Conservation (phyloP, 176 grass and related monocot species). For the Zea luxurians region DNA sequence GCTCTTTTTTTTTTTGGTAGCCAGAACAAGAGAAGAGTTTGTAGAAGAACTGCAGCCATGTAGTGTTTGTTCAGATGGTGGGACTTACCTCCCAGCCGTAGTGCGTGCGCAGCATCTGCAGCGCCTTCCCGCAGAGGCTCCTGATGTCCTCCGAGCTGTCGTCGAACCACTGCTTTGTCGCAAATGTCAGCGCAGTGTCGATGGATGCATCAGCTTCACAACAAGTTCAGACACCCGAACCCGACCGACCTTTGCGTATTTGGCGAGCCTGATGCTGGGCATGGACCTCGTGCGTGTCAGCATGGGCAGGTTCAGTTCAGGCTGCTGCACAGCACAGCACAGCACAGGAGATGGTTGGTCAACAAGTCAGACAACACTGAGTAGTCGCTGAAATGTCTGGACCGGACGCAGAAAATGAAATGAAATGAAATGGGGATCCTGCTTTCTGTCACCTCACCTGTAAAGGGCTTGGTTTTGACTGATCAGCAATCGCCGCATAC, state of each 20-base stretch:
- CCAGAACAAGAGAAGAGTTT: neutral
- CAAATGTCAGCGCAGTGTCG: neutral
- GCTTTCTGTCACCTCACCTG: conserved; percentile 52
- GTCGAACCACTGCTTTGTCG: conserved; percentile 63
- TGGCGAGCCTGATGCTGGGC: conserved; percentile 62
- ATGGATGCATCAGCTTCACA: too few species aligned
- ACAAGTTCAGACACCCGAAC: too few species aligned
- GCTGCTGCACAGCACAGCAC: conserved; percentile 37
- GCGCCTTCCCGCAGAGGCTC: conserved; percentile 64
- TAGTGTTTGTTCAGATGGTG: neutral
- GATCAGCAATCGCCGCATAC: conserved; percentile 67
- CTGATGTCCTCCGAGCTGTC: conserved; percentile 70
- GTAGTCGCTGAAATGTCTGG: neutral
- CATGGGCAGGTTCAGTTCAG: conserved; percentile 66
- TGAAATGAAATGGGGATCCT: neutral
- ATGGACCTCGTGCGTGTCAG: conserved; percentile 47
- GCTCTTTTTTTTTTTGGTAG: conserved; percentile 30
- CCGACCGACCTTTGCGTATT: conserved; percentile 60
- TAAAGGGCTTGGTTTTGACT: conserved; percentile 25
- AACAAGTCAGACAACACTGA: neutral
- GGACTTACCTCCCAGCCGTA: conserved; percentile 80
- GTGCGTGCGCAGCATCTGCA: conserved; percentile 44
- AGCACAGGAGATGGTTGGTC: too few species aligned
- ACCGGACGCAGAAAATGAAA: neutral
- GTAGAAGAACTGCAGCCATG: neutral